These are phyloP conservation scores for Chaetomium fimeti DNA, from an alignment of 495 filamentous ascomycete species.

Conservation along the genomic window DNA sequence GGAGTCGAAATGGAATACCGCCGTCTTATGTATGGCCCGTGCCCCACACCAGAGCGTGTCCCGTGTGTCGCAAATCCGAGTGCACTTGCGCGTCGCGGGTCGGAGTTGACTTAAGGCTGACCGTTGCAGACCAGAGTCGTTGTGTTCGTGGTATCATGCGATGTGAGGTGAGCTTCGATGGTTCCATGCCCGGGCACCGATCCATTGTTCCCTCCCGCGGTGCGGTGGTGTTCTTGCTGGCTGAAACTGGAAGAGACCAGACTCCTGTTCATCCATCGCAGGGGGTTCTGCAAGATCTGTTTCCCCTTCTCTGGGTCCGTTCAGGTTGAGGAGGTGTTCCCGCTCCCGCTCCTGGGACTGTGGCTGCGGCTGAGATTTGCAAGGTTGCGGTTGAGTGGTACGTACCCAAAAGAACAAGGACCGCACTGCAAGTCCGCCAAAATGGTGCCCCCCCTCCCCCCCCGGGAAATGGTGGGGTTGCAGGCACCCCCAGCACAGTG, in stretches of 20 bases:
- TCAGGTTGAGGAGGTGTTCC: neutral
- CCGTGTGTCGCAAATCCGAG: neutral
- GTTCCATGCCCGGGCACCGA: neutral
- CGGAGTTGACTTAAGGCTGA: neutral
- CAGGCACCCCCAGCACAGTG: constrained; percentile 9
- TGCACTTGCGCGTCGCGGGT: constrained; percentile 6
- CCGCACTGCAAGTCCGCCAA: neutral
- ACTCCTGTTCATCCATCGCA: neutral
- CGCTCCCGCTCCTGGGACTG: neutral
- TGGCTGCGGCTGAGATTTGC: constrained; percentile 9
- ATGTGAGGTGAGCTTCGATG: neutral
- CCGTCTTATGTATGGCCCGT: neutral
- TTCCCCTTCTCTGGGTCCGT: neutral
- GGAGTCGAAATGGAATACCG: constrained; percentile 1
- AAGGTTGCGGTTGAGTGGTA: neutral
- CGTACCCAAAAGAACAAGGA: neutral
- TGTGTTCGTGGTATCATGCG: neutral
- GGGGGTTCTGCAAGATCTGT: neutral
- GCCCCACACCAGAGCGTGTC: neutral
- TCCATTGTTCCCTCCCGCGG: neutral
- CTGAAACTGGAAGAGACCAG: neutral
- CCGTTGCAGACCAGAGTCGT: constrained; percentile 1
- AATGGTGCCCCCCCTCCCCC: too few relatives aligned
- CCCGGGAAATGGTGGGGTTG: constrained; percentile 4
- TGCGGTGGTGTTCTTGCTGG: neutral